phyloP scores from a whole-genome alignment of 1,139 yeast genomes.

The Protomyces inundatus region DNA sequence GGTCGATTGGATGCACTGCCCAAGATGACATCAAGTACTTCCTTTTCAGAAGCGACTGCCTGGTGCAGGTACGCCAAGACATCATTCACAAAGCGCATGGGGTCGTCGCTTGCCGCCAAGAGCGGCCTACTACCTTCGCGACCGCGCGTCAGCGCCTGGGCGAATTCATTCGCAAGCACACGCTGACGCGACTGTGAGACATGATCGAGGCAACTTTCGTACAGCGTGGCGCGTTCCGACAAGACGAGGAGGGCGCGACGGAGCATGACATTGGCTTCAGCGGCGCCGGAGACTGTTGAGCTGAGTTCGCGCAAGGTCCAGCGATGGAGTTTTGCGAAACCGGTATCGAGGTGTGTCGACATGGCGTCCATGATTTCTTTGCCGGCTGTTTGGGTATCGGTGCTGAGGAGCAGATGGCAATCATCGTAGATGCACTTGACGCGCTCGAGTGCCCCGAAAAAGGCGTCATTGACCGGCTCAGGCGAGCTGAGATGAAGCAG shows the following conservation, averaged over 20 bases:
- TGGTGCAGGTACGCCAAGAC: conserved; percentile 84
- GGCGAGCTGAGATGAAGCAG: conserved; percentile 40
- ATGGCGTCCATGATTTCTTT: conserved; percentile 60
- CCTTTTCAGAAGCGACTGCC: conserved; percentile 82
- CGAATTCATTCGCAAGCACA: conserved; percentile 42
- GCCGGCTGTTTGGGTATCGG: conserved; percentile 70
- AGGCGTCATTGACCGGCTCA: conserved; percentile 48
- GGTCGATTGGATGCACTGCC: conserved; percentile 37
- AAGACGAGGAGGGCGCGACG: conserved; percentile 37
- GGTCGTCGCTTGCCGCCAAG: conserved; percentile 68
- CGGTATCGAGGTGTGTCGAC: conserved; percentile 49
- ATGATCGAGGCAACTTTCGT: conserved; percentile 37
- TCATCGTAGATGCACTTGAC: conserved; percentile 61
- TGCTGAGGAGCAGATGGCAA: conserved; percentile 62
- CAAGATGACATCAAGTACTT: conserved; percentile 57
- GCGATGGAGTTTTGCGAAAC: conserved; percentile 49
- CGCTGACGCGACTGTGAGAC: conserved; percentile 38
- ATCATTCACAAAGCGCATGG: conserved; percentile 78
- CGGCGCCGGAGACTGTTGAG: conserved; percentile 33
- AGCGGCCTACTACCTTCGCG: conserved; percentile 47
- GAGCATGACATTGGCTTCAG: conserved; percentile 28
- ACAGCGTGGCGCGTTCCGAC: conserved; percentile 42
- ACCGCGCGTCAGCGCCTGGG: conserved; percentile 50
- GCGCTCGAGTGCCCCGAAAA: conserved; percentile 56
- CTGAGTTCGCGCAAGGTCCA: conserved; percentile 40